Evolutionary conservation across 257 asterid species (phyloP), one percentile per base, ranked within the genome.

Genomic region (Nicotiana obtusifolia): DNA sequence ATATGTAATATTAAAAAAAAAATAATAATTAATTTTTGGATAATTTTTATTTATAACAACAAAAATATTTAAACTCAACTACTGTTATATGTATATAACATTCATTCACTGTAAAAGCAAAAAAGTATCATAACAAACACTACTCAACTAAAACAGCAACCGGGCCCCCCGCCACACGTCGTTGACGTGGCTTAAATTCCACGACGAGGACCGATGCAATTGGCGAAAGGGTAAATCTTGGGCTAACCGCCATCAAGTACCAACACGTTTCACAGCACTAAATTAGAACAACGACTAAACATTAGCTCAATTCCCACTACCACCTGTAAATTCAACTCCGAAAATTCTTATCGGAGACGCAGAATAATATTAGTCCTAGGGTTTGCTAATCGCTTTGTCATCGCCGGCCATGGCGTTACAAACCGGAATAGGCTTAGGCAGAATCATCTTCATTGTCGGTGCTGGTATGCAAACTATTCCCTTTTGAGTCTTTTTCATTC

Each of bases 361-460:
- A 41, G 0, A 49, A 10, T 41, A 41, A 41, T 41, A 2, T 41
- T 64, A 14, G 11, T 28, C 44, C 6, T 47, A n/a, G 59, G 37
- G 10, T 47, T 47, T 44, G 41, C 41, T 75, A 7, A 75, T 47
- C 80, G 22, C 60, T 24, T 15, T 20, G n/a, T 41, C 49, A 64
- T n/a, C 54, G 49, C 47, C 54, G 30, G 71, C 81, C 35, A 78
- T 78, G 81, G 81, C 81, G 37, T 57, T 73, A n/a, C 84, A 61
- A 47, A 60, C 77, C 33, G 84, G 84, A 5, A 82, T 82, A 26
- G 81, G 84, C 16, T 24, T 75, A 5, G 64, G 81, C 53, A 75
- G 20, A 71, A 82, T 82, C 16, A 28, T 75, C 81, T 7, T 82
- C 66, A 35, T 82, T 17, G 22, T 59, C 15, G 81, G 81, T 16